A percentile compares a stretch with the other conserved stretches of the same genome.
phyloP scores from a whole-genome alignment of 495 filamentous ascomycete genomes.

The Talaromyces borbonicus region DNA sequence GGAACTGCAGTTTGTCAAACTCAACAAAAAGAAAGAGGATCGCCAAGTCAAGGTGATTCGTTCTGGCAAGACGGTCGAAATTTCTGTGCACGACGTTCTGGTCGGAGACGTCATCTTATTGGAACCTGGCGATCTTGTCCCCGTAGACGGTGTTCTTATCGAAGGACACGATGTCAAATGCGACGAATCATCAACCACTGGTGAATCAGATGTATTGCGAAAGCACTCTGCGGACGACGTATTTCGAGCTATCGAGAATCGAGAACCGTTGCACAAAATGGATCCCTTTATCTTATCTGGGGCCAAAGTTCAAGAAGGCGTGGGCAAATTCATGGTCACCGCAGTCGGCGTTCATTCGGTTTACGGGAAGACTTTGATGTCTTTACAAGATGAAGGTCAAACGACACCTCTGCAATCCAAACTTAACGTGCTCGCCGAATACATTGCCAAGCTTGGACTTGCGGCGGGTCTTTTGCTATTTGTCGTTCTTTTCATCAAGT shows the following conservation, averaged over 20 bases:
- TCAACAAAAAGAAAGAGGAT: conserved; percentile 66
- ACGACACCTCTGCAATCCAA: conserved; percentile 93
- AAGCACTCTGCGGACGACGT: conserved; percentile 71
- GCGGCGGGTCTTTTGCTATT: conserved; percentile 79
- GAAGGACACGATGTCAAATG: conserved; percentile 67
- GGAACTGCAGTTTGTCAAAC: conserved; percentile 57
- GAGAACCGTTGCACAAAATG: conserved; percentile 67
- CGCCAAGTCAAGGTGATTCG: conserved; percentile 64
- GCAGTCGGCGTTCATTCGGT: conserved; percentile 79
- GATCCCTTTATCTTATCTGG: conserved; percentile 95
- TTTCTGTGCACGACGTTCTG: conserved; percentile 71
- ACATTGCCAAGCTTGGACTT: conserved; percentile 85
- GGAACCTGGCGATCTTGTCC: conserved; percentile 82
- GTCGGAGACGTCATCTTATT: conserved; percentile 78
- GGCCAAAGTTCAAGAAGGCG: conserved; percentile 83
- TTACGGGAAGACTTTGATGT: conserved; percentile 91
- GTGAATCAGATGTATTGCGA: conserved; percentile 72
- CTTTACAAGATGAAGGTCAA: conserved; percentile 78
- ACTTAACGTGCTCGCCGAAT: conserved; percentile 80
- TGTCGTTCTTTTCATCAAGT: conserved; percentile 87
- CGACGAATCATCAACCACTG: conserved; percentile 76
- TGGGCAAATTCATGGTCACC: conserved; percentile 80
- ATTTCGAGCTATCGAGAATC: conserved; percentile 64
- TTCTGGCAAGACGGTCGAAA: conserved; percentile 63
- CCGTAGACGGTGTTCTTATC: conserved; percentile 69